Evolutionary conservation across 345 rosid species (phyloP).

Genomic region (Anastatica hierochuntica): DNA sequence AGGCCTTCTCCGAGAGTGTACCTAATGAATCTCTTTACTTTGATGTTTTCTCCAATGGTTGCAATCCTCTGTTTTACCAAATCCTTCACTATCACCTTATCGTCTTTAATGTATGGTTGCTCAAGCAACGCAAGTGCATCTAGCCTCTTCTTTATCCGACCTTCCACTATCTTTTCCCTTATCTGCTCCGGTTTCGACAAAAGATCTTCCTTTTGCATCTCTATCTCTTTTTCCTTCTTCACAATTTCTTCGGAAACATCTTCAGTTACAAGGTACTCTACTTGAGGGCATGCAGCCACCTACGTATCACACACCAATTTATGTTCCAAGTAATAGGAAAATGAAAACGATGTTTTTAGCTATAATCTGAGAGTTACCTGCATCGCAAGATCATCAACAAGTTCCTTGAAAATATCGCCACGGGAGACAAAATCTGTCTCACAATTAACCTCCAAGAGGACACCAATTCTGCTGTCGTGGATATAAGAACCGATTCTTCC

Average conservation of each 20-base stretch:
- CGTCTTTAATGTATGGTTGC: constrained; percentile 89
- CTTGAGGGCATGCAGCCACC: constrained; percentile 94
- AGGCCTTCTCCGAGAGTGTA: constrained; percentile 91
- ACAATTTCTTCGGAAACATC: constrained; percentile 76
- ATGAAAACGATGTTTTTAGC: background rate
- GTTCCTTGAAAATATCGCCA: constrained; percentile 87
- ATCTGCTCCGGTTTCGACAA: constrained; percentile 85
- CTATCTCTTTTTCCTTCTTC: constrained; percentile 78
- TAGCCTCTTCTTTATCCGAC: constrained; percentile 80
- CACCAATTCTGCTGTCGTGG: constrained; percentile 92
- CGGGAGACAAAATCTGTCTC: constrained; percentile 97
- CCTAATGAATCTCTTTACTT: constrained; percentile 74
- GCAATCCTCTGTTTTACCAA: constrained; percentile 85
- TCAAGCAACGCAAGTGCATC: constrained; percentile 84
- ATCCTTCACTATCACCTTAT: constrained; percentile 80
- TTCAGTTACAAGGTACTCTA: constrained; percentile 65
- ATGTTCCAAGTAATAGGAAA: constrained; percentile 1
- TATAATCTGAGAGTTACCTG: constrained; percentile 29
- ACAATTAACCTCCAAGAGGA: constrained; percentile 84
- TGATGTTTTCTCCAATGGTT: constrained; percentile 87
- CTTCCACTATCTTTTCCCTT: constrained; percentile 81
- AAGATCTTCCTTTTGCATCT: constrained; percentile 96
- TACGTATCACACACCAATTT: background rate
- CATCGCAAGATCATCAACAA: constrained; percentile 90
- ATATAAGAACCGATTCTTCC: constrained; percentile 93